These are phyloP conservation scores for Alternaria incomplexa DNA, from an alignment of 2,329 filamentous ascomycete genomes.

Conservation along the genomic window DNA sequence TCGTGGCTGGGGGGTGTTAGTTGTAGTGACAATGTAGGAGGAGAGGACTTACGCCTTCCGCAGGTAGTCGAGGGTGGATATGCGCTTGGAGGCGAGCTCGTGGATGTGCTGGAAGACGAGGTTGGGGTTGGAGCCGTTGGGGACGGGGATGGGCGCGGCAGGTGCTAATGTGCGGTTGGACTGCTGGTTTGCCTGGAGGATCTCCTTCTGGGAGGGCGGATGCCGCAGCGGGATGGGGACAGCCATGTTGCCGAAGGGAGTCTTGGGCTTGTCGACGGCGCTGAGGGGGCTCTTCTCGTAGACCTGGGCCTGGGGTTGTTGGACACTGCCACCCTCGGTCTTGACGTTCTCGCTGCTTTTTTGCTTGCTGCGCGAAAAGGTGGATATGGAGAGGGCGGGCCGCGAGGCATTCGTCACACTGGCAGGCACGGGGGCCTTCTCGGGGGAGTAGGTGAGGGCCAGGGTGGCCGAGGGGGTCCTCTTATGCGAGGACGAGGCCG, in stretches of 20 bases:
- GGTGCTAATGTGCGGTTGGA: slow-evolving; percentile 33
- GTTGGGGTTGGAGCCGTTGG: slow-evolving; percentile 56
- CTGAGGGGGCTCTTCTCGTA: slow-evolving; percentile 42
- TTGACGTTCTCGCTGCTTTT: slow-evolving; percentile 46
- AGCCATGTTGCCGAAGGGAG: slow-evolving; percentile 38
- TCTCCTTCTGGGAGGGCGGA: slow-evolving; percentile 37
- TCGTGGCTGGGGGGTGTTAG: slow-evolving; percentile 70
- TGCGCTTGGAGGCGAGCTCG: slow-evolving; percentile 87
- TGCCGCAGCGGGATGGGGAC: slow-evolving; percentile 34
- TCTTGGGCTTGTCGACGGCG: slow-evolving; percentile 44
- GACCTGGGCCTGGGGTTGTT: slow-evolving; percentile 9
- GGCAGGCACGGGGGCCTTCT: slow-evolving; percentile 34
- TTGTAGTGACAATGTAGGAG: too few species aligned
- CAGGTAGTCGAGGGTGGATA: slow-evolving; percentile 91
- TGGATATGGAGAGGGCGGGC: slow-evolving; percentile 48
- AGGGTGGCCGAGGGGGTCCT: slow-evolving; percentile 44
- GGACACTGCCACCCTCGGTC: slow-evolving; percentile 10
- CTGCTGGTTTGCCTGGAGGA: slow-evolving; percentile 27
- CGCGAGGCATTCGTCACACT: slow-evolving; percentile 31
- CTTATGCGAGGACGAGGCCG: slow-evolving; percentile 43
- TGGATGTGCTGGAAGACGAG: slow-evolving; percentile 73
- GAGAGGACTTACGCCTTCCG: slow-evolving; percentile 87
- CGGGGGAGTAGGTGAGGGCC: slow-evolving; percentile 45
- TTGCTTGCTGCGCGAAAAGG: slow-evolving; percentile 44
- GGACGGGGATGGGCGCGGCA: slow-evolving; percentile 37